Conservation (phyloP, 257 asterid species). For the Linaria vulgaris region DNA sequence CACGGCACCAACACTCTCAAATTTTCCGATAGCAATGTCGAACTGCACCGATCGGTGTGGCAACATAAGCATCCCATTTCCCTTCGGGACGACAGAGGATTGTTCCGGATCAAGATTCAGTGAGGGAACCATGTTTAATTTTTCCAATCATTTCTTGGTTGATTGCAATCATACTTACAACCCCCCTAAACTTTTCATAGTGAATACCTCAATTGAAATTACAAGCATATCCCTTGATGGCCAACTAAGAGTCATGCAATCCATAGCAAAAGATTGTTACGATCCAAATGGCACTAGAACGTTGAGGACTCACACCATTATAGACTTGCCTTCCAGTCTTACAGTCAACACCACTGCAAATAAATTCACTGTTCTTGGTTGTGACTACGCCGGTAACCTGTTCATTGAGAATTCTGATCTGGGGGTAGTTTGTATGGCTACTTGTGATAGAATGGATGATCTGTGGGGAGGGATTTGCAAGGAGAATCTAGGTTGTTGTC, state of each 20-base stretch:
- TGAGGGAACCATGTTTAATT: too few species aligned
- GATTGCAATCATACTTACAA: slow-evolving; percentile 12
- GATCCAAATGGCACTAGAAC: not conserved
- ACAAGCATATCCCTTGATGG: slow-evolving; percentile 25
- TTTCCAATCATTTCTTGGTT: slow-evolving; percentile 16
- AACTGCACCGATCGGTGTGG: slow-evolving; percentile 24
- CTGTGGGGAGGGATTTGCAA: slow-evolving; percentile 23
- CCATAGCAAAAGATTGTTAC: slow-evolving; percentile 23
- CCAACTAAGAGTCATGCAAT: slow-evolving; percentile 12
- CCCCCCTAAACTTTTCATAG: slow-evolving; percentile 18
- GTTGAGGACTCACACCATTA: fast-evolving
- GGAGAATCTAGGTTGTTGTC: slow-evolving; percentile 40
- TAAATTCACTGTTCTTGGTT: slow-evolving; percentile 29
- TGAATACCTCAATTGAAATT: slow-evolving; percentile 5
- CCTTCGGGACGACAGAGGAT: slow-evolving; percentile 22
- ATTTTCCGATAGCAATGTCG: slow-evolving; percentile 18
- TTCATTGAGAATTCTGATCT: not conserved
- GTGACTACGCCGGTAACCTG: slow-evolving; percentile 20
- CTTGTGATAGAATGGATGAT: slow-evolving; percentile 11
- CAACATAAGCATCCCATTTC: slow-evolving; percentile 28
- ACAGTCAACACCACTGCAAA: slow-evolving; percentile 28
- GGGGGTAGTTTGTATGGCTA: slow-evolving; percentile 20
- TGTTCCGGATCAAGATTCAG: slow-evolving; percentile 5
- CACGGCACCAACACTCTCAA: too few species aligned
- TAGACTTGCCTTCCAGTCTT: fast-evolving